Evolutionary conservation across 1,284 basidiomycete genomes (phyloP).

Genomic region (Fomitopsis schrenkii): DNA sequence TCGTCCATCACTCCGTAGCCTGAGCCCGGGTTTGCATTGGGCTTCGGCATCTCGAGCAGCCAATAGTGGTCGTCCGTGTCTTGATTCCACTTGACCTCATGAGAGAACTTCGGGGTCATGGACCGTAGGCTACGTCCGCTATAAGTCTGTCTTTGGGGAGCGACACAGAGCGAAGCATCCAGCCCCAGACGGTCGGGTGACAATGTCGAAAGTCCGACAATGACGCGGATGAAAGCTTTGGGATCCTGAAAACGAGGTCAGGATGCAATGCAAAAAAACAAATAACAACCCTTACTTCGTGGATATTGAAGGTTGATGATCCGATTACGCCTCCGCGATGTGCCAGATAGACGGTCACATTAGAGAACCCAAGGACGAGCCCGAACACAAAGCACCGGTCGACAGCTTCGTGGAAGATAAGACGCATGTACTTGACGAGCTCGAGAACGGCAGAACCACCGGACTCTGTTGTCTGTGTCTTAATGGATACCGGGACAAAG

Average conservation of each 20-base stretch:
- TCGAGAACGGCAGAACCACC: not conserved
- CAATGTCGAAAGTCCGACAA: not conserved
- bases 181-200: not conserved
- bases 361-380: not conserved
- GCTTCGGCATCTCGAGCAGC: not conserved
- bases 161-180: slow-evolving; percentile 1
- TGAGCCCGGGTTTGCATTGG: not conserved
- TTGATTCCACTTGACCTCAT: not conserved
- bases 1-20: not conserved
- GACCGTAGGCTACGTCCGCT: not conserved
- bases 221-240: not conserved
- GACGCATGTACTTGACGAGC: not conserved
- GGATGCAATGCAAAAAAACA: not conserved
- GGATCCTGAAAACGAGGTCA: not conserved
- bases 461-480: not conserved
- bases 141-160: not conserved
- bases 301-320: not conserved
- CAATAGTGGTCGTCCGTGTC: not conserved
- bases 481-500: not conserved
- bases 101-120: not conserved
- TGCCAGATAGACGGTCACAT: slow-evolving; percentile 1
- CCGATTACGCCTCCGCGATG: slow-evolving; percentile 1
- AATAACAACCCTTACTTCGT: not conserved
- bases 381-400: slow-evolving; percentile 4
- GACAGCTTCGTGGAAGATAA: not conserved